phyloP scores from a whole-genome alignment of 1,284 basidiomycete genomes.

The Pseudozyma pruni region DNA sequence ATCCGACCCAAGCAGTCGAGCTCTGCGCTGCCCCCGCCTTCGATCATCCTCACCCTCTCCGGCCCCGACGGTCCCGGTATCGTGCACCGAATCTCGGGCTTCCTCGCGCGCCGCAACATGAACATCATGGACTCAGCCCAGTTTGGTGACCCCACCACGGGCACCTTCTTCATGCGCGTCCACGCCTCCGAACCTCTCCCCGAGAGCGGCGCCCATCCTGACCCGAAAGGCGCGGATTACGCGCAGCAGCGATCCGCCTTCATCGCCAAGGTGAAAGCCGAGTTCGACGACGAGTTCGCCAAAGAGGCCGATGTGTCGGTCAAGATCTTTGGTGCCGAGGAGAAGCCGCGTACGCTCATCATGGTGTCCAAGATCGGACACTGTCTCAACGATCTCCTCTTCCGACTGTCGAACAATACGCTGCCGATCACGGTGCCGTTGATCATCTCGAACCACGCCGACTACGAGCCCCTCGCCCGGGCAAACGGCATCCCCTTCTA shows the following conservation, averaged over 20 bases:
- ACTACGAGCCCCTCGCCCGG: slow-evolving; percentile 57
- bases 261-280: slow-evolving; percentile 35
- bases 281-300: slow-evolving; percentile 59
- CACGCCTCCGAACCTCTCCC: slow-evolving; percentile 54
- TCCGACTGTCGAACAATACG: slow-evolving; percentile 55
- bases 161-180: slow-evolving; percentile 66
- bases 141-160: slow-evolving; percentile 60
- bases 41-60: slow-evolving; percentile 64
- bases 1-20: slow-evolving; percentile 62
- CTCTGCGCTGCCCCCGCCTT: slow-evolving; percentile 68
- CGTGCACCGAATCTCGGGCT: slow-evolving; percentile 59
- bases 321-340: slow-evolving; percentile 58
- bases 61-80: slow-evolving; percentile 65
- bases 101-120: slow-evolving; percentile 56
- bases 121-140: slow-evolving; percentile 67
- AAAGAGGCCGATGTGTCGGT: slow-evolving; percentile 44
- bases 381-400: slow-evolving; percentile 66
- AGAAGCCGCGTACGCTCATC: slow-evolving; percentile 61
- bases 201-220: slow-evolving; percentile 29
- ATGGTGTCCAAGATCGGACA: slow-evolving; percentile 67
- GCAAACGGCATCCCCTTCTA: slow-evolving; percentile 66
- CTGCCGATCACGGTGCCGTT: slow-evolving; percentile 59
- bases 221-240: slow-evolving; percentile 30
- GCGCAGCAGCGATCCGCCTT: slow-evolving; percentile 36
- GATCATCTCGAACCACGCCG: slow-evolving; percentile 66